Evolutionary conservation across 192 early-diverging fungal species (phyloP).

Genomic region (Backusella parvicylindrica): DNA sequence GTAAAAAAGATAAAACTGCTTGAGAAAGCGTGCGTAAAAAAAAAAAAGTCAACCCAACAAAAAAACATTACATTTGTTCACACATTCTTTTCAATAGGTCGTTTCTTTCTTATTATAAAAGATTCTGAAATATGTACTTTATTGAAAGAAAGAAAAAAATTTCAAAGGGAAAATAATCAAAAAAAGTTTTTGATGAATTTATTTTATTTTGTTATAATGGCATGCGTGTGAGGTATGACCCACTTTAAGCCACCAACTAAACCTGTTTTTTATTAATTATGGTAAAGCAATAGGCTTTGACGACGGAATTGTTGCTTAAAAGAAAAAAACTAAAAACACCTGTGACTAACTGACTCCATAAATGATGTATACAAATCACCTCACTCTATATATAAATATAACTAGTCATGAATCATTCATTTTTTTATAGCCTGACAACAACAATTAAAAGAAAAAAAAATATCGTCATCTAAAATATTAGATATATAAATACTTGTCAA

Average conservation of each 20-base stretch:
- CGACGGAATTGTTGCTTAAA: background rate
- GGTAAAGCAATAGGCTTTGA: background rate
- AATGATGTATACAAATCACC: background rate
- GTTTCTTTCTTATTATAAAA: too few relatives aligned
- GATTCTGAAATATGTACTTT: too few relatives aligned
- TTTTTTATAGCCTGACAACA: background rate
- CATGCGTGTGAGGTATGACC: background rate
- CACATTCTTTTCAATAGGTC: background rate
- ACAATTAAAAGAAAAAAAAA: background rate
- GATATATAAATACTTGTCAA: background rate
- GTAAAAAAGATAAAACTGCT: background rate
- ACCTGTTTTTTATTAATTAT: background rate
- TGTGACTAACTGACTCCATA: background rate
- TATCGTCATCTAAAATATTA: background rate
- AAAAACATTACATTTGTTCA: background rate
- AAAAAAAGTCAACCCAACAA: background rate
- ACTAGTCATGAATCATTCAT: background rate
- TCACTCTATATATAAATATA: background rate
- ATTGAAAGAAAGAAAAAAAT: background rate
- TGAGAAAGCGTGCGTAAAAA: background rate
- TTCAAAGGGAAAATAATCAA: background rate
- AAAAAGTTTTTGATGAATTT: background rate
- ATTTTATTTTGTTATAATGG: background rate
- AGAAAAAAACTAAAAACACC: background rate
- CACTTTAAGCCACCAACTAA: background rate